Conservation (phyloP, 352 stramenopile genomes). For the Pythium biforme region DNA sequence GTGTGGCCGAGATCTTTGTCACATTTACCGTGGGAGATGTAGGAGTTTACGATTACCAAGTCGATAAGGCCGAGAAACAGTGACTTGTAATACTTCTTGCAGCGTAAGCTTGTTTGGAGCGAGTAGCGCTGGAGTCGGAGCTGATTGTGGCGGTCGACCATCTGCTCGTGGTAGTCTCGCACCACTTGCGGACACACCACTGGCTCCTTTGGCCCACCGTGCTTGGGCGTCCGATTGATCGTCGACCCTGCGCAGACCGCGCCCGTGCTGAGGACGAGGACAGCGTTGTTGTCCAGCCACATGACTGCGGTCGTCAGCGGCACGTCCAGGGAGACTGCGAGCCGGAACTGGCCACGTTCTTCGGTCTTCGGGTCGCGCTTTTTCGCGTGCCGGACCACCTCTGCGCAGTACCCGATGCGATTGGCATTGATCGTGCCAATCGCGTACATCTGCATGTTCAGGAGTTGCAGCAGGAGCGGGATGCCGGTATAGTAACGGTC, state of each 20-base stretch:
- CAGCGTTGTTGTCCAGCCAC: slow-evolving; percentile 35
- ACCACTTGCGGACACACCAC: slow-evolving; percentile 17
- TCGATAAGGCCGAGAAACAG: no score
- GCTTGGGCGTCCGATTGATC: slow-evolving; percentile 23
- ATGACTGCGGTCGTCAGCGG: slow-evolving; percentile 19
- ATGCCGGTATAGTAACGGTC: slow-evolving; percentile 32
- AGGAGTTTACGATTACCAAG: slow-evolving; percentile 24
- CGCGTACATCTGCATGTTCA: slow-evolving; percentile 31
- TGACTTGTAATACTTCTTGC: no score
- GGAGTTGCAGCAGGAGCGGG: slow-evolving; percentile 20
- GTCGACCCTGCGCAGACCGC: slow-evolving; percentile 7
- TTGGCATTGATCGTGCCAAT: slow-evolving; percentile 29
- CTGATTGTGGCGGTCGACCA: slow-evolving; percentile 18
- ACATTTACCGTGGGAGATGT: slow-evolving; percentile 17
- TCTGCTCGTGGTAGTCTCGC: slow-evolving; percentile 17
- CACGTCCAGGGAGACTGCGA: slow-evolving; percentile 7
- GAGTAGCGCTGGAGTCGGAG: slow-evolving; percentile 18
- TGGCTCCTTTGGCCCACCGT: slow-evolving; percentile 5
- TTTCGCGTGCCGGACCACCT: slow-evolving; percentile 16
- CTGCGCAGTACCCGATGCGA: slow-evolving; percentile 6
- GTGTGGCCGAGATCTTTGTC: neutral
- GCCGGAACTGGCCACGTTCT: slow-evolving; percentile 23
- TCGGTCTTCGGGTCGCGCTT: slow-evolving; percentile 8
- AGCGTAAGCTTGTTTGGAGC: slow-evolving; percentile 13
- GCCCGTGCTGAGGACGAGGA: slow-evolving; percentile 33